Base-by-base conservation (phyloP, 768 basidiomycete genomes). In the Cubamyces sp. region DNA sequence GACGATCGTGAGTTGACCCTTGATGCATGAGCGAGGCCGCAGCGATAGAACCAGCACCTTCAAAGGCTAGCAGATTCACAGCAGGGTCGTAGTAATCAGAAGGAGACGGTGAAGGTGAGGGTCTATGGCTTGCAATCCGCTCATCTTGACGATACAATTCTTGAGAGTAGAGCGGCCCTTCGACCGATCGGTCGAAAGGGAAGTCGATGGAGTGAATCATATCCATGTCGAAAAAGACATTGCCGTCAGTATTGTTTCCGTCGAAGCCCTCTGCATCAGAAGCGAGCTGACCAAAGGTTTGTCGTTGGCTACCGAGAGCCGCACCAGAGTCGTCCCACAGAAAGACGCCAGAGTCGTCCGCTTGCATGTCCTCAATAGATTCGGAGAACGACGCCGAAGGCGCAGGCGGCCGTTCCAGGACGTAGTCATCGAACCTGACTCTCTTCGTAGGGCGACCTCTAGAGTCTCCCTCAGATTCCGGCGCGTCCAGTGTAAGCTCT, bases 171-270 rank as follows among this genome's bases (percentile, higher is more conserved):
- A 5, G 2, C 8, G 16, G 26, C n/a, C n/a, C n/a, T 9, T 39
- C 51, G 45, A 37, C 14, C 30, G 45, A 5, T 8, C 18, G 15
- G 37, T 30, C 47, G 41, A 43, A 45, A 23, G 16, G 16, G 19
- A 50, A 65, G 15, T 66, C 39, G 39, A 34, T 54, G 25, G 54
- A 47, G 40, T 70, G 61, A 0, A 69, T 37, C 15, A 66, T 66
- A 26, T 70, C 61, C 28, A 72, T 55, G 50, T 72, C 71, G 23
- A 57, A 57, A 21, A 70, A 62, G 9, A 68, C 49, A 41, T 70
- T 58, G 23, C 64, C 61, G 51, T 70, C 67, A 2, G 39, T 57
- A 14, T 26, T 37, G 4, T 57, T 61, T 6, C 68, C 69, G 9
- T 68, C 66, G 54, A 69, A 70, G 3, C 65, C 71, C 60, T 70